A percentile compares a stretch with the other conserved stretches of the same genome.
phyloP scores from a whole-genome alignment of 148 eudicot species.

The Silene uniflora region DNA sequence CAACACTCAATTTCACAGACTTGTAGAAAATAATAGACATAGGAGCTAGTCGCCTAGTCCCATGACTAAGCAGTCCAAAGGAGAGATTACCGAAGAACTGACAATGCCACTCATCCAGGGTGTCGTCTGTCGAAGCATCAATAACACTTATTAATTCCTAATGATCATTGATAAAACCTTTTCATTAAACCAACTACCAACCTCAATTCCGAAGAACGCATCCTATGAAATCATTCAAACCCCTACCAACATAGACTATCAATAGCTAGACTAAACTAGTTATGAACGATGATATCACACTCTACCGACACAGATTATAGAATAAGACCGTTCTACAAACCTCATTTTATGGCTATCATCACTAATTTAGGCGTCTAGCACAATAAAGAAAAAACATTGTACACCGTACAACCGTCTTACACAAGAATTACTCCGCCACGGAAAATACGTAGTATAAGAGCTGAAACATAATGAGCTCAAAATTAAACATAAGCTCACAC shows the following conservation, averaged over 20 bases:
- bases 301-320: no score
- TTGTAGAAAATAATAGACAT: not conserved
- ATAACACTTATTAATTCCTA: not conserved
- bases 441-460: not conserved
- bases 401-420: not conserved
- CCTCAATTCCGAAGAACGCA: not conserved
- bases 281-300: no score
- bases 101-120: not conserved
- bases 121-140: not conserved
- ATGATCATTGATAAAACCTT: not conserved
- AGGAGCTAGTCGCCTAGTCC: not conserved
- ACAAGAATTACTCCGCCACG: not conserved
- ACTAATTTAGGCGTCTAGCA: no score
- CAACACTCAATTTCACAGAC: not conserved
- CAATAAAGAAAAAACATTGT: no score
- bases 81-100: not conserved
- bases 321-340: no score
- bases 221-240: not conserved
- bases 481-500: not conserved
- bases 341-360: no score
- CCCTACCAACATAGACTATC: no score
- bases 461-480: not conserved
- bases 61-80: not conserved
- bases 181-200: not conserved
- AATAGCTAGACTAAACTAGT: no score